Base-by-base conservation (phyloP, 1,139 yeast species). In the Suhomyces coccinellae region DNA sequence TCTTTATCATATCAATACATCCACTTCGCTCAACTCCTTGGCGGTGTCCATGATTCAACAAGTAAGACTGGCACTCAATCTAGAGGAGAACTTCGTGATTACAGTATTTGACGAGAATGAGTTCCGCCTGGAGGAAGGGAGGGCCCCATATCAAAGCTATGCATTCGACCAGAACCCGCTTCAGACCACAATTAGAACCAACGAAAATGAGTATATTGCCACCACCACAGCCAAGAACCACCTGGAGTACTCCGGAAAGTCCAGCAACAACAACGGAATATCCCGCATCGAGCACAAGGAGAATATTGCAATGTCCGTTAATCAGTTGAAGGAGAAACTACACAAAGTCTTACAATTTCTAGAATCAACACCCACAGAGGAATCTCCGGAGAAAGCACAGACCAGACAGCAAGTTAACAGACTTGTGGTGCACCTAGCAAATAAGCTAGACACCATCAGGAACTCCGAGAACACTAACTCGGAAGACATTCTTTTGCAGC, bases 181-280 rank as follows among this genome's bases (percentile, higher is more conserved):
- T 28, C 45, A 44, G 15, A 53, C 65, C 1, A 46, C 45, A 4
- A 49, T 63, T 12, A 40, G 54, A 6, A 49, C 61, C 2, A 58
- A 54, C 33, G 64, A 59, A 27, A 61, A 62, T 10, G 71, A 67
- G 43, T 49, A 49, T 14, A 61, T 65, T 11, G 63, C 67, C 4
- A 55, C 65, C 3, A 51, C 58, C 7, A 69, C 73, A 3, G 58
- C 67, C 6, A 47, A 49, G 11, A 65, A 64, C 29, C 50, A 64
- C 45, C 56, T 55, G 40, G 48, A 60, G 6, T 67, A 67, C 15
- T 40, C 42, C 3, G 40, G 40, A 24, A 46, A 39, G 12, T 26
- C 42, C 9, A 40, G 45, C 5, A 48, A 43, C 14, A 38, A 27
- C 9, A 43, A 49, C n/a, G 54, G 49, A 9, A 36, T 43, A 28